Evolutionary conservation across 176 grass and related monocot genomes (phyloP), one percentile per base, ranked within the genome.

Genomic region (Carex cristatella): DNA sequence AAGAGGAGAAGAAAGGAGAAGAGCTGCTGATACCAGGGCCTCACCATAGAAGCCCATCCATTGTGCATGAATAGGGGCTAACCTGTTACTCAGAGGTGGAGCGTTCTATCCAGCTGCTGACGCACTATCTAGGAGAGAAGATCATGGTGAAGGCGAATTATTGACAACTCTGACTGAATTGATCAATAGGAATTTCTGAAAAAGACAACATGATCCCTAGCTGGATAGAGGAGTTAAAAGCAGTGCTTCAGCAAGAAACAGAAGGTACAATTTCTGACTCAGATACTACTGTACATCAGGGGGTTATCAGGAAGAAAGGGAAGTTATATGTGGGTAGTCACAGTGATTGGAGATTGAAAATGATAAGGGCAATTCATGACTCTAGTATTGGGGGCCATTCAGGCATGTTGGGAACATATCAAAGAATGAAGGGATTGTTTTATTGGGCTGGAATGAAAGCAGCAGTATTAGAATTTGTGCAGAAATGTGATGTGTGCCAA

Each of bases 401-500:
- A 13, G 44, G 74, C 0, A 56, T 79, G 0, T 1, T 27, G 3
- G 28, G 0, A 0, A 79, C 46, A 3, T 59, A 37, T 59, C 75
- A 79, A 0, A 79, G 46, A 57, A 1, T 30, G 2, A 55, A 10
- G 0, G 2, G 14, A 1, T 8, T 53, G 0, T 79, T 55, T 12
- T 31, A 8, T 0, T 57, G 16, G 46, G 0, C 9, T 5, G 35
- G 12, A 4, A 8, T 57, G 10, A 57, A 59, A 13, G 6, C 16
- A 2, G 10, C 0, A 6, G 7, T 57, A 0, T 0, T 0, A 0
- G 2, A 10, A 7, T 0, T 1, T 31, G 4, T 79, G 4, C 2
- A 1, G 18, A 9, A 7, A 0, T 79, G 75, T 35, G 4, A 23
- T 0, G 10, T 15, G 0, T 79, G 75, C 4, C 75, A 79, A 10